Percentiles rank a stretch among this genome's conserved stretches.
phyloP scores from a whole-genome alignment of 2,329 filamentous ascomycete species.

The Fusarium sp. region DNA sequence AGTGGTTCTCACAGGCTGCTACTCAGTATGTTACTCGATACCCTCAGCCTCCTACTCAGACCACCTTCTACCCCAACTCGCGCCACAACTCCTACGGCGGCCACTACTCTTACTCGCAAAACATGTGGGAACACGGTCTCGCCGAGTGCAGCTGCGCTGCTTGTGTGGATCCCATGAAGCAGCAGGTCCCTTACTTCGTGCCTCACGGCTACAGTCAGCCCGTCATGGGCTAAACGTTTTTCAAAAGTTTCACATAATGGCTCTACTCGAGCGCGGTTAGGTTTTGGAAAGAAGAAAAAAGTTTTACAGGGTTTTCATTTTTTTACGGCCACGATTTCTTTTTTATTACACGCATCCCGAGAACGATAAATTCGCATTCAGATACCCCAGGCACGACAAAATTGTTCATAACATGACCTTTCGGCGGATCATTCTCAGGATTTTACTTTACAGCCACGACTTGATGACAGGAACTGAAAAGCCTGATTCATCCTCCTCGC shows the following conservation, averaged over 20 bases:
- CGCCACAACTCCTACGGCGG: constrained; percentile 52
- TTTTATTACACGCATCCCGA: constrained; percentile 43
- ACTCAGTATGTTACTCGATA: constrained; percentile 56
- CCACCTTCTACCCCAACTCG: constrained; percentile 49
- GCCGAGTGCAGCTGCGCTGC: constrained; percentile 59
- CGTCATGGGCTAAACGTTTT: constrained; percentile 58
- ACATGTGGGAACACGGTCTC: constrained; percentile 60
- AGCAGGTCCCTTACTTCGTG: constrained; percentile 58
- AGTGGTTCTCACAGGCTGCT: constrained; percentile 61
- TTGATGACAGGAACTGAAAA: constrained; percentile 13
- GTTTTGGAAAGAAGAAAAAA: constrained; percentile 42
- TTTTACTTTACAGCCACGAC: constrained; percentile 26
- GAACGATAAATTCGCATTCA: constrained; percentile 48
- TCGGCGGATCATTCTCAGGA: constrained; percentile 42
- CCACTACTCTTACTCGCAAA: constrained; percentile 56
- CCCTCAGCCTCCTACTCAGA: constrained; percentile 53
- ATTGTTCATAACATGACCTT: constrained; percentile 43
- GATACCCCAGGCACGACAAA: constrained; percentile 53
- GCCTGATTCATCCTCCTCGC: background rate
- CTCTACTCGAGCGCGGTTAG: constrained; percentile 19
- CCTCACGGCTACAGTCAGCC: constrained; percentile 61
- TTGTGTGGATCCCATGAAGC: constrained; percentile 57
- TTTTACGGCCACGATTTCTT: constrained; percentile 46
- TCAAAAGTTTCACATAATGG: constrained; percentile 34
- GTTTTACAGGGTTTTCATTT: constrained; percentile 38